These are phyloP conservation scores for Aspergillus ruber DNA, from an alignment of 2,329 filamentous ascomycete species.

Conservation along the genomic window DNA sequence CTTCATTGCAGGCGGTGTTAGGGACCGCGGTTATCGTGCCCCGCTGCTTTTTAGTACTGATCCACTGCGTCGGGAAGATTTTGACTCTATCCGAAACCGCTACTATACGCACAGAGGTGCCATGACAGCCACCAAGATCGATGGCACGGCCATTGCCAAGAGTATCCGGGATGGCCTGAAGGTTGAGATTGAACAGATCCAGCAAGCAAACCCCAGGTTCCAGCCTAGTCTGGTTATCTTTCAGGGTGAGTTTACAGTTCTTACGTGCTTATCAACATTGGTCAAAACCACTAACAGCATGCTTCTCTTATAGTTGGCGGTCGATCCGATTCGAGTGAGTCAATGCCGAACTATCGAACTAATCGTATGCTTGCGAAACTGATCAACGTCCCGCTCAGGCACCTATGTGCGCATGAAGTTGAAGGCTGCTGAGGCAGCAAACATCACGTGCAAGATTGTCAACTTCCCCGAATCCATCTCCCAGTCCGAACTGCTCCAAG, in stretches of 20 bases:
- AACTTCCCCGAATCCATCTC: constrained; percentile 75
- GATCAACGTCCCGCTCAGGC: constrained; percentile 43
- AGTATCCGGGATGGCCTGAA: constrained; percentile 77
- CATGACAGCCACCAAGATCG: constrained; percentile 88
- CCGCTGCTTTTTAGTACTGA: constrained; percentile 9
- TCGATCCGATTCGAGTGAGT: constrained; percentile 82
- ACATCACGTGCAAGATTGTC: constrained; percentile 79
- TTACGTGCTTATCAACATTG: background rate
- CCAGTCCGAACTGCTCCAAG: constrained; percentile 78
- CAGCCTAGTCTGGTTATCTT: constrained; percentile 88
- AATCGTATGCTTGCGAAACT: constrained; percentile 15
- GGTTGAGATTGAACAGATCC: constrained; percentile 71
- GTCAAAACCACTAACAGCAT: background rate
- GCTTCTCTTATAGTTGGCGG: constrained; percentile 62
- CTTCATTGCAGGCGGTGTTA: constrained; percentile 11
- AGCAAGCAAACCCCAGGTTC: constrained; percentile 78
- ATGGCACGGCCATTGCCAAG: constrained; percentile 93
- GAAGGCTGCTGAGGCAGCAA: constrained; percentile 91
- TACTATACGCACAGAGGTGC: constrained; percentile 46
- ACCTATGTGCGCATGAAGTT: constrained; percentile 99
- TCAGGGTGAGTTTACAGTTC: constrained; percentile 59
- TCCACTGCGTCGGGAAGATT: constrained; percentile 9
- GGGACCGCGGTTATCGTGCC: constrained; percentile 11
- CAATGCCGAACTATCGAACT: background rate
- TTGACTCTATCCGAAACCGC: constrained; percentile 16